Percentiles rank a stretch among this genome's conserved stretches.
These are phyloP conservation scores for Epichloe sp. DNA, from an alignment of 2,329 filamentous ascomycete genomes.

Conservation along the genomic window DNA sequence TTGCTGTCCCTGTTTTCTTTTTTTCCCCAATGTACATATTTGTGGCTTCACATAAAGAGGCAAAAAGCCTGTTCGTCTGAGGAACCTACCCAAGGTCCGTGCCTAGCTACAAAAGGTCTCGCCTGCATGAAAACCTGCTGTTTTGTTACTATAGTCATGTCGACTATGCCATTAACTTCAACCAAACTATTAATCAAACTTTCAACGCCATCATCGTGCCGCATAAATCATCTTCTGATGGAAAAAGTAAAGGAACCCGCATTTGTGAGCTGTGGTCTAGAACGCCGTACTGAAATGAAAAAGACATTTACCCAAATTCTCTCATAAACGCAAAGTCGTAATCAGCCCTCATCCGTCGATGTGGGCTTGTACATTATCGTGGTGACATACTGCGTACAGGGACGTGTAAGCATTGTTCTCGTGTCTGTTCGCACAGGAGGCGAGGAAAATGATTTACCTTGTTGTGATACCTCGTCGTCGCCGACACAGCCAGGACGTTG, in stretches of 20 bases:
- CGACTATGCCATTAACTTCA: neutral
- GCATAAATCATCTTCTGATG: neutral
- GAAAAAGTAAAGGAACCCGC: too few relatives aligned
- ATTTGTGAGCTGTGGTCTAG: neutral
- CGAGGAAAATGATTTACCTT: slow-evolving; percentile 47
- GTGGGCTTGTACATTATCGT: slow-evolving; percentile 97
- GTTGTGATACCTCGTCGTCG: slow-evolving; percentile 92
- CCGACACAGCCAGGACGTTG: slow-evolving; percentile 85
- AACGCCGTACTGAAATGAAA: neutral
- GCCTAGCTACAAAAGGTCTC: too few relatives aligned
- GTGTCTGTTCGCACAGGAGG: too few relatives aligned
- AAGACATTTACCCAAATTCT: neutral
- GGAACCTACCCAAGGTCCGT: too few relatives aligned
- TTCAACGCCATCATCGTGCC: neutral
- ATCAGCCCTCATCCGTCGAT: slow-evolving; percentile 33
- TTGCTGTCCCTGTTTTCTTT: too few relatives aligned
- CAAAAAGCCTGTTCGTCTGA: too few relatives aligned
- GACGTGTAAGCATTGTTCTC: neutral
- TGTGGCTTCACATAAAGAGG: too few relatives aligned
- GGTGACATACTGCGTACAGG: slow-evolving; percentile 66
- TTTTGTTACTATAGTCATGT: neutral
- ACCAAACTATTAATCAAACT: neutral
- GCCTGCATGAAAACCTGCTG: too few relatives aligned
- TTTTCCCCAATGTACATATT: neutral
- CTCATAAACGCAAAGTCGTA: neutral